Evolutionary conservation across 108 stramenopile species (phyloP), one percentile per base, ranked within the genome.

Genomic region (Skeletonema tropicum): DNA sequence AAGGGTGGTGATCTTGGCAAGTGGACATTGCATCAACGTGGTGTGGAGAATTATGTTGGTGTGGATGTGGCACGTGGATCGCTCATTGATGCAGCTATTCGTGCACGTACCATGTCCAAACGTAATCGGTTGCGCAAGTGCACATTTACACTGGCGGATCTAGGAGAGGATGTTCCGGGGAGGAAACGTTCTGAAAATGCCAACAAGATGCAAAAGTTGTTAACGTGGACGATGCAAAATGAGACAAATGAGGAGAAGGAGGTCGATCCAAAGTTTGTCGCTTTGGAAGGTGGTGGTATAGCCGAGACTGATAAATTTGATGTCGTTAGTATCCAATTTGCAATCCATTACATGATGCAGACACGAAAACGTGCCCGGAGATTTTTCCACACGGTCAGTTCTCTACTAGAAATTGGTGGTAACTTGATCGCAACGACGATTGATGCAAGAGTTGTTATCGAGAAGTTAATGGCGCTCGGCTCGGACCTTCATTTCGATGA

Each of bases 1-100:
- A 99, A 99, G 60, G 99, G 99, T 60, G 99, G 98, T n/a, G 99
- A 99, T 79, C 78, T 99, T 25, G 80, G 80, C 59, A 99, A 99
- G 71, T 98, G 97, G 97, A 75, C 73, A 9, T 68, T 87, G 64
- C 92, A 90, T 71, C 69, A 55, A 15, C 81, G 94, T 6, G 85
- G 85, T 17, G 85, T 98, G 35, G 85, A 77, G 23, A 83, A 88
- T 46, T 99, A 99, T 64, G 97, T 97, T 1, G 99, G 98, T 29
- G 89, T 97, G 21, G 99, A 99, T 82, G 98, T 99, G 42, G 99
- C 99, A 6, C 69, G 96, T 41, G 94, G 92, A 21, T 97, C 97
- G 12, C 85, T 99, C 38, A 67, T 89, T 48, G 97, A 98, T 83
- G 97, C 97, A 11, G 96, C 97, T 30, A 71, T 89, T 26, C 95